Evolutionary conservation across 805 yeast species (phyloP), one percentile per base, ranked within the genome.

Genomic region (Pichia ethanolica): DNA sequence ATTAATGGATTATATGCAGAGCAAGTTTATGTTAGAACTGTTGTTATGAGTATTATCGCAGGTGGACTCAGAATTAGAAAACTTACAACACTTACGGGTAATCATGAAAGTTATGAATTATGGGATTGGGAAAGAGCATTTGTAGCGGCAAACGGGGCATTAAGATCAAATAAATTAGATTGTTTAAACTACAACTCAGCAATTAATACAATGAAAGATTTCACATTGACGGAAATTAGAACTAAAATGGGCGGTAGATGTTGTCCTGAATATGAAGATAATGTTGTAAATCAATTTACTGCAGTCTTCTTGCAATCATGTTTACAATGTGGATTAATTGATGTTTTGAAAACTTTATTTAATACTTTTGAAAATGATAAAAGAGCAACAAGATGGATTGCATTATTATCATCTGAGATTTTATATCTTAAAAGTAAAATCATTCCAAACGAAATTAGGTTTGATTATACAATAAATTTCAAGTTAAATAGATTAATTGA

Each of bases 391-490:
- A 63, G 77, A 5, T 86, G 86, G 63, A 83, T 89, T 0, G 76
- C 86, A 6, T 67, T 76, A 25, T 69, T 91, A 9, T 59, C 86
- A 4, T 75, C 88, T 0, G 89, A 86, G 57, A 71, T 88, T 12
- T 68, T 76, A 35, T 71, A 73, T 48, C 58, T 85, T 46, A 71
- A 86, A 2, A 71, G 75, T 39, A 72, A 70, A 39, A 60, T 84
- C 7, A 62, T 86, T 1, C 89, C 90, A 0, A 66, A 65, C 3
- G 74, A 72, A 30, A 60, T 75, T 10, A 56, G 71, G 13, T 51
- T 53, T 1, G 47, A 56, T 20, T 45, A 56, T 5, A 53, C 57
- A 1, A 63, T 67, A 5, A 57, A 59, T 4, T 63, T 62, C 39
- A 46, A 55, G 39, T 52, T 65, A 47, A 65, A 65, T 46, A 44